Conservation (phyloP, 2,329 filamentous ascomycete genomes). For the Phyllosticta citriasiana region DNA sequence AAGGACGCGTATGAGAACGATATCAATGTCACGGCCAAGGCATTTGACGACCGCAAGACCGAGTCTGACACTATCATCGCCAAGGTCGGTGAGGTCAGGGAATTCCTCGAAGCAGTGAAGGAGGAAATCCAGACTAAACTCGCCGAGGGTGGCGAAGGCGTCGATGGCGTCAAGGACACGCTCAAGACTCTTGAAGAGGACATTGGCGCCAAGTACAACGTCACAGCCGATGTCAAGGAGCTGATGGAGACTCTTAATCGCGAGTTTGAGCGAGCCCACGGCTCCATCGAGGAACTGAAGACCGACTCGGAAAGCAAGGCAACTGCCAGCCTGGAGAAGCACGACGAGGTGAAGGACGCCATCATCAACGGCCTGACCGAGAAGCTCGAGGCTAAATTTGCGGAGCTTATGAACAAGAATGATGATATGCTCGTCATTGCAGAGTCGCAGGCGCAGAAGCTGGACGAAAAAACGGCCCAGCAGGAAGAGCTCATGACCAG, state of each 20-base stretch:
- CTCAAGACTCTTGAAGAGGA: conserved; percentile 62
- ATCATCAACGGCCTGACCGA: conserved; percentile 44
- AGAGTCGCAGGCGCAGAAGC: conserved; percentile 62
- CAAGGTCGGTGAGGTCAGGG: conserved; percentile 68
- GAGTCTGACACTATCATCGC: conserved; percentile 73
- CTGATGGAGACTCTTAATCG: conserved; percentile 64
- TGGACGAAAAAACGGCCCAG: conserved; percentile 62
- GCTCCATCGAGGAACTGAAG: conserved; percentile 68
- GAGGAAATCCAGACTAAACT: conserved; percentile 67
- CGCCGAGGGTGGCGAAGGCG: conserved; percentile 59
- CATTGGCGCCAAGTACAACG: conserved; percentile 39
- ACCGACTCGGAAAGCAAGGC: conserved; percentile 61
- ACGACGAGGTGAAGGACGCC: conserved; percentile 47
- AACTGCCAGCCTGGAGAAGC: conserved; percentile 46
- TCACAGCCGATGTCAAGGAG: conserved; percentile 43
- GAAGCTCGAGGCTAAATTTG: conserved; percentile 67
- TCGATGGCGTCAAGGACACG: conserved; percentile 48
- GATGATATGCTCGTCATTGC: conserved; percentile 70
- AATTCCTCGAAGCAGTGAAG: conserved; percentile 67
- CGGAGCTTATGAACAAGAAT: conserved; percentile 74
- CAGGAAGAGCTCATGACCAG: conserved; percentile 63
- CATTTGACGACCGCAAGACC: conserved; percentile 72
- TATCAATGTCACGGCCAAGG: conserved; percentile 64
- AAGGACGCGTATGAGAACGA: conserved; percentile 65
- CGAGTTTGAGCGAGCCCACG: conserved; percentile 80